phyloP scores from a whole-genome alignment of 2,329 filamentous ascomycete genomes.

The Tolypocladium guangdongense region DNA sequence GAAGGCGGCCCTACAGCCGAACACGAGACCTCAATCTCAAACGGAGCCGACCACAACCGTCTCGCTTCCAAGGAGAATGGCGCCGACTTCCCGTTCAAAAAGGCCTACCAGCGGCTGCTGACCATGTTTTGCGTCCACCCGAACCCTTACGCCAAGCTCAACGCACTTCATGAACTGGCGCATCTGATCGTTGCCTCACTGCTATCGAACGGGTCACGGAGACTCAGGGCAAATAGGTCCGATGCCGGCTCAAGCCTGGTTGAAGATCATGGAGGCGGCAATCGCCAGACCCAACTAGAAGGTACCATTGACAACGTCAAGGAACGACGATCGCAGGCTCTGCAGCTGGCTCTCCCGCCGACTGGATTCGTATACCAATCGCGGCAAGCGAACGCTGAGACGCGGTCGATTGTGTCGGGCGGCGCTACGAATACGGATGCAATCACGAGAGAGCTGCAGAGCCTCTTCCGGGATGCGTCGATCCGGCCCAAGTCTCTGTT shows the following conservation, averaged over 20 bases:
- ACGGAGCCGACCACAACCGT: constrained; percentile 7
- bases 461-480: constrained; percentile 54
- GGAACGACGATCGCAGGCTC: constrained; percentile 50
- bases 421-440: constrained; percentile 47
- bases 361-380: constrained; percentile 21
- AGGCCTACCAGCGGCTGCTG: constrained; percentile 69
- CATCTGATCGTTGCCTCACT: constrained; percentile 70
- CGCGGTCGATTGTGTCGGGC: constrained; percentile 36
- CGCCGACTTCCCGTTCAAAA: constrained; percentile 65
- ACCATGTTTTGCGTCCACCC: constrained; percentile 82
- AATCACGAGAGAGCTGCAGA: constrained; percentile 55
- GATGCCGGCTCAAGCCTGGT: constrained; percentile 23
- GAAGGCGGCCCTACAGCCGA: constrained; percentile 26
- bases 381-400: constrained; percentile 34
- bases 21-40: constrained; percentile 25
- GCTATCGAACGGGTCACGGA: constrained; percentile 21
- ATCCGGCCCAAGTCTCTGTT: constrained; percentile 73
- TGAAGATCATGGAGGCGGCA: constrained; percentile 20
- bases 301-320: constrained; percentile 60
- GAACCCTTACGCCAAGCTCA: constrained; percentile 78
- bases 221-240: constrained; percentile 23
- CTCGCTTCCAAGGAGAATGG: constrained; percentile 11
- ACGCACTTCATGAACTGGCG: constrained; percentile 72
- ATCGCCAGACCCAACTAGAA: constrained; percentile 41
- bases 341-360: constrained; percentile 18